Evolutionary conservation across 2,329 filamentous ascomycete genomes (phyloP).

Genomic region (Aspergillus phoenicis): DNA sequence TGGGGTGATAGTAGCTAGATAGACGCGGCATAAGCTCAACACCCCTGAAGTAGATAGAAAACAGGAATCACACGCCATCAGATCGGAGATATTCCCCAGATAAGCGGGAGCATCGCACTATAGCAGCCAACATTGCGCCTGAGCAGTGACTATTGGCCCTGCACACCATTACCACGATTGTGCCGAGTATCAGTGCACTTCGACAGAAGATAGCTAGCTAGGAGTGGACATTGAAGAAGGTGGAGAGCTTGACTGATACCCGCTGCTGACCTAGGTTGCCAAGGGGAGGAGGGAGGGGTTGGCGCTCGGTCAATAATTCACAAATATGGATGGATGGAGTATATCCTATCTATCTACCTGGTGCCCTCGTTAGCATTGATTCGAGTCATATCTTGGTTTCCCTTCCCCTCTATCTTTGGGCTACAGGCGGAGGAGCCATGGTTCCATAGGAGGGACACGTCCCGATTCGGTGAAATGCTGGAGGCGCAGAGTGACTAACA

Average conservation of each 20-base stretch:
- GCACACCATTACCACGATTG: neutral
- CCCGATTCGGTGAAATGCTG: neutral
- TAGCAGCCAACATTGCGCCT: neutral
- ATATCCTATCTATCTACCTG: too few species aligned
- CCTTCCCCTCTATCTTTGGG: neutral
- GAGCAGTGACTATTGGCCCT: neutral
- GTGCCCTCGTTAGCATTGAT: neutral
- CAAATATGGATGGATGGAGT: too few species aligned
- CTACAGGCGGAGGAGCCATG: neutral
- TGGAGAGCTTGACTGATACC: conserved; percentile 5
- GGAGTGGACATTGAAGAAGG: neutral
- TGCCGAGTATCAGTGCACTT: neutral
- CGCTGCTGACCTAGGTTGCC: neutral
- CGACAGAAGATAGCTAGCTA: neutral
- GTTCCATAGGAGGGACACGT: neutral
- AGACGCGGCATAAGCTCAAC: neutral
- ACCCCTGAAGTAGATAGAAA: neutral
- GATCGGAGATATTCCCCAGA: neutral
- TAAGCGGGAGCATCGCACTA: neutral
- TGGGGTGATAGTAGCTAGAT: neutral
- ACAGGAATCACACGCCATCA: neutral
- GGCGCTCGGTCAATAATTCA: too few species aligned
- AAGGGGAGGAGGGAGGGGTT: neutral
- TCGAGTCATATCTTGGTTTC: neutral
- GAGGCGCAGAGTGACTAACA: conserved; percentile 3